Percentiles rank a stretch among this genome's conserved stretches.
phyloP scores from a whole-genome alignment of 805 yeast genomes.

The Wickerhamiella spandovensis region DNA sequence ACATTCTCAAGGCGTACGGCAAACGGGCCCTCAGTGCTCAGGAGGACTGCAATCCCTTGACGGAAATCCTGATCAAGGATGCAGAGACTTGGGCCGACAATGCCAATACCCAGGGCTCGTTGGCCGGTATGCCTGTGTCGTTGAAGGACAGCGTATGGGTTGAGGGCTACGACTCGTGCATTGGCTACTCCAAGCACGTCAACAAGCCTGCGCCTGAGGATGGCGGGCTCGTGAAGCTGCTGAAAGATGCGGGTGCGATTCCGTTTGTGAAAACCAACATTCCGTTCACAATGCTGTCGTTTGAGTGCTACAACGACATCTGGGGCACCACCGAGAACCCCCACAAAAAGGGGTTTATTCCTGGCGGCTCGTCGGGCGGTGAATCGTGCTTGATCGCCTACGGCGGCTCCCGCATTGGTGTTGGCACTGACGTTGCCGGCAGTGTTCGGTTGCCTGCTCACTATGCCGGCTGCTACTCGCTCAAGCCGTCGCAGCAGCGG shows the following conservation, averaged over 20 bases:
- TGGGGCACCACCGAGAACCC: constrained; percentile 42
- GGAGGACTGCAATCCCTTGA: constrained; percentile 39
- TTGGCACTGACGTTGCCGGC: constrained; percentile 47
- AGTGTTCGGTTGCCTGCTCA: constrained; percentile 44
- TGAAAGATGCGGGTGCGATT: constrained; percentile 41
- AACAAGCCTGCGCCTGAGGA: constrained; percentile 31
- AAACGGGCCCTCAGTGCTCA: constrained; percentile 54
- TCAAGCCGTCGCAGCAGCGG: constrained; percentile 38
- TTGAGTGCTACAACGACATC: constrained; percentile 42
- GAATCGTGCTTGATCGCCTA: constrained; percentile 36
- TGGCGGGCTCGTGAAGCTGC: constrained; percentile 29
- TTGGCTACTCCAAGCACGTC: constrained; percentile 33
- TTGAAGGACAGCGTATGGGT: constrained; percentile 44
- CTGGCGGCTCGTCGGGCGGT: constrained; percentile 46
- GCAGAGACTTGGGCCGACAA: constrained; percentile 49
- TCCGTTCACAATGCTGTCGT: constrained; percentile 43
- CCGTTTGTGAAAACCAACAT: constrained; percentile 44
- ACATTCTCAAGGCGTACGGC: constrained; percentile 48
- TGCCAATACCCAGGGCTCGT: constrained; percentile 41
- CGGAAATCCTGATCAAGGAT: constrained; percentile 51
- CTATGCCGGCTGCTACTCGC: constrained; percentile 37
- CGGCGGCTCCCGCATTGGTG: constrained; percentile 38
- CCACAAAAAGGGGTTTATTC: constrained; percentile 30
- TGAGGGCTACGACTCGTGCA: constrained; percentile 39
- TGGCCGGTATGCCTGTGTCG: constrained; percentile 53